phyloP scores from a whole-genome alignment of 345 rosid species.

The Murraya paniculata region DNA sequence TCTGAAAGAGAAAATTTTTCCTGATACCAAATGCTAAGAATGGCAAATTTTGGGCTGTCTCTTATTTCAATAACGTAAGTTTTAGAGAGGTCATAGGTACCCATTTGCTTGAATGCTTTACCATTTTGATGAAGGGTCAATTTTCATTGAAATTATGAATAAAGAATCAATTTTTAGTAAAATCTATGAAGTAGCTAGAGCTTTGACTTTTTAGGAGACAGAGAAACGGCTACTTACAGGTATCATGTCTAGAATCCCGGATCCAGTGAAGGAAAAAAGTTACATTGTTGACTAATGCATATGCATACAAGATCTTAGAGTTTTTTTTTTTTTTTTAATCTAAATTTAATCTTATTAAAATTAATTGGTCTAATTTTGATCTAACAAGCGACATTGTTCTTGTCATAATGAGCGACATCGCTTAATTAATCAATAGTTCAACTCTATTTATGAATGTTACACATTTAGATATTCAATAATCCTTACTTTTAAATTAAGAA shows the following conservation, averaged over 20 bases:
- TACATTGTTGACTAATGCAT: not conserved
- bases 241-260: not conserved
- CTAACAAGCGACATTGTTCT: too few species aligned
- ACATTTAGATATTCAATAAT: too few species aligned
- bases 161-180: not conserved
- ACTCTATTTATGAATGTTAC: too few species aligned
- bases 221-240: not conserved
- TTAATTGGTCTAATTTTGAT: too few species aligned
- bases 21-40: not conserved
- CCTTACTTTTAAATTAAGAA: too few species aligned
- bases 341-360: too few species aligned
- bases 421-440: not conserved
- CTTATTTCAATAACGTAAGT: not conserved
- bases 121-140: not conserved
- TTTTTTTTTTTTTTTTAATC: too few species aligned
- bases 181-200: not conserved
- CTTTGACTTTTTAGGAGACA: not conserved
- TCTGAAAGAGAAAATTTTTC: not conserved
- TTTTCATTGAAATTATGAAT: not conserved
- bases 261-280: not conserved
- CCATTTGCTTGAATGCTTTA: not conserved
- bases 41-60: not conserved
- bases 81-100: not conserved
- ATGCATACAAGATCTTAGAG: not conserved
- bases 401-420: too few species aligned